Percentiles rank a stretch among this genome's conserved stretches.
These are phyloP conservation scores for Coemansia sp. DNA, from an alignment of 192 early-diverging fungal genomes.

Conservation along the genomic window DNA sequence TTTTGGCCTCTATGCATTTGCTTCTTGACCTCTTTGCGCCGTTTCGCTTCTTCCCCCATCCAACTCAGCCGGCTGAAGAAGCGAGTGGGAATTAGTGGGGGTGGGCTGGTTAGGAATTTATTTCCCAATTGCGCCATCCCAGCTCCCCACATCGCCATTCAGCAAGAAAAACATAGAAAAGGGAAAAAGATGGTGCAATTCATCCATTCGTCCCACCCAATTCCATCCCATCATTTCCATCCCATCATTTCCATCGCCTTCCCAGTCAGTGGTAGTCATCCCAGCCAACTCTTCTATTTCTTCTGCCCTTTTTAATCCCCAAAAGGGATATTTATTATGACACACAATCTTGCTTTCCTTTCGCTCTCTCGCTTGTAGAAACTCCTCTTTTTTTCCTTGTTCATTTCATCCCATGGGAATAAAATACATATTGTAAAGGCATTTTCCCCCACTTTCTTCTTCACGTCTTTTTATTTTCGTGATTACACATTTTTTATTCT, in stretches of 20 bases:
- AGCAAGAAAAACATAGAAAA: not conserved
- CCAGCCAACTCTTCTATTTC: no score
- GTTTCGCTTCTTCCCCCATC: not conserved
- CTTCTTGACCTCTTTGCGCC: not conserved
- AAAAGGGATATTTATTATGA: not conserved
- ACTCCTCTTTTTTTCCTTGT: no score
- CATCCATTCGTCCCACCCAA: not conserved
- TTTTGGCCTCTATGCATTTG: no score
- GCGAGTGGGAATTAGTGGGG: no score
- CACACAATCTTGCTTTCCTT: not conserved
- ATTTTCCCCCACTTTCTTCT: not conserved
- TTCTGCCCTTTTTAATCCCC: no score
- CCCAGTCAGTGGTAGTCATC: no score
- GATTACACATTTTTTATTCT: not conserved
- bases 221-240: no score
- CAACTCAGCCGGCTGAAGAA: not conserved
- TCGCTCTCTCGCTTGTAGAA: not conserved
- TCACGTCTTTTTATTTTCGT: conserved; percentile 4
- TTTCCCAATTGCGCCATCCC: not conserved
- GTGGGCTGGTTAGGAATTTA: not conserved
- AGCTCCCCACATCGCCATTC: not conserved
- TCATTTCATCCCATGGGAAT: not conserved
- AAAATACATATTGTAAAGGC: conserved; percentile 5
- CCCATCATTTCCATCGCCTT: no score
- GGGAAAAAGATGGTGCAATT: not conserved